Evolutionary conservation across 2,329 filamentous ascomycete species (phyloP).

Genomic region (Xylaria sp.): DNA sequence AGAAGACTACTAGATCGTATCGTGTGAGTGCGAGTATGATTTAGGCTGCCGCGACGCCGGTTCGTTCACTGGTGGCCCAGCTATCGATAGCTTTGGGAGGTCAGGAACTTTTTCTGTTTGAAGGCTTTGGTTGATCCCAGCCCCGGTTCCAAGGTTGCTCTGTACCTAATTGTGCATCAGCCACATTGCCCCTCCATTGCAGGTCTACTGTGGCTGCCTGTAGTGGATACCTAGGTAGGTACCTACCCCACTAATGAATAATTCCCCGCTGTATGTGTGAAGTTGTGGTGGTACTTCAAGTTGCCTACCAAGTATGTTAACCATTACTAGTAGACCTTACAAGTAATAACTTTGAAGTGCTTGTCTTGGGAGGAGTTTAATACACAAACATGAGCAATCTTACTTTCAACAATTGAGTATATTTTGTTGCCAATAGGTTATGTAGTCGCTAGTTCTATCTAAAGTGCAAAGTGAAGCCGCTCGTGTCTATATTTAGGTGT

Average conservation of each 20-base stretch:
- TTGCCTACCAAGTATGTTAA: neutral
- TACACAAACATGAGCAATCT: neutral
- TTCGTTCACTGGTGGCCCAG: constrained; percentile 40
- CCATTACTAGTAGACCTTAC: too few species aligned
- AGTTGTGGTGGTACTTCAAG: neutral
- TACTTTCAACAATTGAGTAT: neutral
- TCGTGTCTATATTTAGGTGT: neutral
- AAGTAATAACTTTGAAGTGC: neutral
- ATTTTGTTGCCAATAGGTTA: neutral
- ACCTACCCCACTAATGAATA: neutral
- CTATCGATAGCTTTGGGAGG: constrained; percentile 34
- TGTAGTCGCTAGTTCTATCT: neutral
- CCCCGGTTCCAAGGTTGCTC: constrained; percentile 22
- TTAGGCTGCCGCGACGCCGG: constrained; percentile 41
- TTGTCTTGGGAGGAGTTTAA: neutral
- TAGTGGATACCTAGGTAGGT: too few species aligned
- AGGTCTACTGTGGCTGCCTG: constrained; percentile 27
- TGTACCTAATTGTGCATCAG: constrained; percentile 34
- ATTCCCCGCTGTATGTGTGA: neutral
- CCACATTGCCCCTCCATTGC: constrained; percentile 41
- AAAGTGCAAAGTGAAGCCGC: neutral
- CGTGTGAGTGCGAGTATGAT: constrained; percentile 15
- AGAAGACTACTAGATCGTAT: neutral
- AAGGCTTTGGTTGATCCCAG: constrained; percentile 43
- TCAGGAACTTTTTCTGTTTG: constrained; percentile 50